These are phyloP conservation scores for Trichocladium antarcticum DNA, from an alignment of 495 filamentous ascomycete species.

Conservation along the genomic window DNA sequence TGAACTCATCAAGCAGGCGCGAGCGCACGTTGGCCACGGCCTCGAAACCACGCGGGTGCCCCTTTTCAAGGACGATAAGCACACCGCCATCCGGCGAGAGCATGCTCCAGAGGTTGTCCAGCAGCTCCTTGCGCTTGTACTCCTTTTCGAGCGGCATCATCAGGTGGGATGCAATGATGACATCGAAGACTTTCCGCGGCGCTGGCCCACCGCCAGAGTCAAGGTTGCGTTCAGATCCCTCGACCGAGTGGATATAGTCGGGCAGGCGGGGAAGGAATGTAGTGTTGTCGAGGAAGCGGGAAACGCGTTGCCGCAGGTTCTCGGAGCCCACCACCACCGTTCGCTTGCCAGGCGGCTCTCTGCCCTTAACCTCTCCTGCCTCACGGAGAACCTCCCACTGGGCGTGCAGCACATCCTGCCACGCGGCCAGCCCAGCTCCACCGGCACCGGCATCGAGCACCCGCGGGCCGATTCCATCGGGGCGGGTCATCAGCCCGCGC, in stretches of 20 bases:
- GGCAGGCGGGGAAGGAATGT: conserved; percentile 86
- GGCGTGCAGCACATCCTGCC: conserved; percentile 69
- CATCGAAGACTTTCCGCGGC: conserved; percentile 68
- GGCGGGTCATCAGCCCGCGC: conserved; percentile 50
- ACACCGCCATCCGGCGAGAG: conserved; percentile 77
- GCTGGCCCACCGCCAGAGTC: conserved; percentile 31
- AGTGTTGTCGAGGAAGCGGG: conserved; percentile 71
- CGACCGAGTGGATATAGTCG: conserved; percentile 62
- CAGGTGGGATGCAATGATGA: conserved; percentile 81
- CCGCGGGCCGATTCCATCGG: conserved; percentile 53
- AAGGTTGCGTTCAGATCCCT: conserved; percentile 31
- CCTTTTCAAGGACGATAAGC: conserved; percentile 83
- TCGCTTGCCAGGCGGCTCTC: conserved; percentile 37
- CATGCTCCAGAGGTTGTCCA: conserved; percentile 82
- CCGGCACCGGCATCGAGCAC: conserved; percentile 78
- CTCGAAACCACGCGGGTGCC: conserved; percentile 83
- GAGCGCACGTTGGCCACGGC: conserved; percentile 73
- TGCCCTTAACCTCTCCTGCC: conserved; percentile 28
- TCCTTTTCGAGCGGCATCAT: conserved; percentile 61
- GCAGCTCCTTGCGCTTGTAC: conserved; percentile 58
- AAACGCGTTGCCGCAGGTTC: conserved; percentile 60
- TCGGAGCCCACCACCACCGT: conserved; percentile 41
- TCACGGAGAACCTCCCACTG: conserved; percentile 62
- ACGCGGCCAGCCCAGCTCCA: conserved; percentile 75
- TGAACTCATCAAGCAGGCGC: conserved; percentile 62